phyloP scores from a whole-genome alignment of 2,329 filamentous ascomycete genomes.

The Drechmeria coniospora region DNA sequence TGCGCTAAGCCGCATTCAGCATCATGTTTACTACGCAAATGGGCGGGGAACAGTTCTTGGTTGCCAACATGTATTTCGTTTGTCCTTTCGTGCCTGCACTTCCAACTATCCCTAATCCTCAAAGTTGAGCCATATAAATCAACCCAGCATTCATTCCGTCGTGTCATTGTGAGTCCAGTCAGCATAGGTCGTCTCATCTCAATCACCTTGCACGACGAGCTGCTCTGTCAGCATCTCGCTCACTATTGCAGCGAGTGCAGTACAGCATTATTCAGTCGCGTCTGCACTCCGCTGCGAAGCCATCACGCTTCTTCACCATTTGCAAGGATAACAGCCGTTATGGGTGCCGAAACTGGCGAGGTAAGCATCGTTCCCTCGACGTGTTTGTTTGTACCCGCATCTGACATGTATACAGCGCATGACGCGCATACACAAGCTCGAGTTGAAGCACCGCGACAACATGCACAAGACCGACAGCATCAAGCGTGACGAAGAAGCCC shows the following conservation, averaged over 20 bases:
- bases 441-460: constrained; percentile 53
- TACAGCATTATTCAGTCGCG: not conserved
- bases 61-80: too few species aligned
- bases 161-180: too few species aligned
- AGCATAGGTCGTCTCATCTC: too few species aligned
- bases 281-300: not conserved
- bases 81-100: too few species aligned
- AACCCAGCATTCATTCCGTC: too few species aligned
- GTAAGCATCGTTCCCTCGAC: constrained; percentile 6
- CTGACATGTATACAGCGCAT: constrained; percentile 20
- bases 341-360: constrained; percentile 13
- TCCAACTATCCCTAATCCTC: too few species aligned
- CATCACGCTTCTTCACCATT: not conserved
- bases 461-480: constrained; percentile 51
- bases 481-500: constrained; percentile 58
- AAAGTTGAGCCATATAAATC: constrained; percentile 1
- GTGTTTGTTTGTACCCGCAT: not conserved
- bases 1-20: constrained; percentile 11
- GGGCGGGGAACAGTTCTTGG: too few species aligned
- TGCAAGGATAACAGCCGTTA: constrained; percentile 6
- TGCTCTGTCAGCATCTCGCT: not conserved
- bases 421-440: constrained; percentile 38
- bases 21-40: constrained; percentile 20
- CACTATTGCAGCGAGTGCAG: not conserved
- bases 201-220: too few species aligned